Percentiles rank a stretch among this genome's conserved stretches.
These are phyloP conservation scores for Avena atlantica DNA, from an alignment of 176 grass and related monocot genomes.

Conservation along the genomic window DNA sequence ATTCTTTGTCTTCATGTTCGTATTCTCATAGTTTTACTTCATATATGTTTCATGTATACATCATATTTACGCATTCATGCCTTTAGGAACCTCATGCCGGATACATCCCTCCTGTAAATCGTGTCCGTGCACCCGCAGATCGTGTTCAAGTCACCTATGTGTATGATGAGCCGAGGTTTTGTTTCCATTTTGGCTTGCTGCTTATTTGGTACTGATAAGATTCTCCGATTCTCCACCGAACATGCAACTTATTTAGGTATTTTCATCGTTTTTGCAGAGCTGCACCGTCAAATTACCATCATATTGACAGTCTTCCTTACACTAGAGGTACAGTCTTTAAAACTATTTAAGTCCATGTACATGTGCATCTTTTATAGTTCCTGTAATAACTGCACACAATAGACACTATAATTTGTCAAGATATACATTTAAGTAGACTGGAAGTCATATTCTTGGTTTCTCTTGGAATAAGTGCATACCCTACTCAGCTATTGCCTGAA, in stretches of 20 bases:
- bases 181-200: conserved; percentile 9
- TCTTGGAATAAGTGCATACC: conserved; percentile 3
- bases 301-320: conserved; percentile 42
- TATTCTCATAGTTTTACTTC: conserved; percentile 25
- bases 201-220: conserved; percentile 34
- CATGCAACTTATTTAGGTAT: conserved; percentile 38
- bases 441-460: conserved; percentile 3
- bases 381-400: neutral
- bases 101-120: conserved; percentile 55
- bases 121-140: conserved; percentile 40
- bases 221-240: conserved; percentile 11
- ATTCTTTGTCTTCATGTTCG: conserved; percentile 22
- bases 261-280: conserved; percentile 49
- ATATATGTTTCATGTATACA: conserved; percentile 16
- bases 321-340: conserved; percentile 61
- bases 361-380: conserved; percentile 32
- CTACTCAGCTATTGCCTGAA: neutral
- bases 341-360: conserved; percentile 21
- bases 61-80: conserved; percentile 28
- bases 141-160: conserved; percentile 34
- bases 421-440: conserved; percentile 7
- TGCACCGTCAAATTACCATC: conserved; percentile 38
- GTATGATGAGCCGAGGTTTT: conserved; percentile 56
- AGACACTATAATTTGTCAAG: neutral
- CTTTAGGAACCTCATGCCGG: conserved; percentile 76